These are phyloP conservation scores for Vanilla planifolia DNA, from an alignment of 106 monocot species.

Conservation along the genomic window DNA sequence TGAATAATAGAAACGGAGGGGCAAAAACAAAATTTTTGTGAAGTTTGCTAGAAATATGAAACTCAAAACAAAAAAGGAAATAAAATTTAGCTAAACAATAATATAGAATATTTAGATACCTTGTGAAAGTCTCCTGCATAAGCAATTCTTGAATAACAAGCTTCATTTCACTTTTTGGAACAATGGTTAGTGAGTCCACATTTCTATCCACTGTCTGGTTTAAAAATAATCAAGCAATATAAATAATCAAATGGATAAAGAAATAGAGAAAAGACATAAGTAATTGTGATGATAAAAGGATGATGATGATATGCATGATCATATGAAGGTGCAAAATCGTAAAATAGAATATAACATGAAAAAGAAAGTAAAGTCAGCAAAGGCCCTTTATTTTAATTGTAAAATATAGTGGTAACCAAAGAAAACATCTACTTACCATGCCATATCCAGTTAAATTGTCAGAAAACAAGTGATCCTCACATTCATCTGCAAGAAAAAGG, in stretches of 20 bases:
- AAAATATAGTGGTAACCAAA: background rate
- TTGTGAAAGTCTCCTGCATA: slow-evolving; percentile 66
- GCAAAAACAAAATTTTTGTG: background rate
- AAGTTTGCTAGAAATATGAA: background rate
- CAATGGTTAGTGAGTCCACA: slow-evolving; percentile 19
- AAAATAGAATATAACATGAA: background rate
- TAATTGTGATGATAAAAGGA: background rate
- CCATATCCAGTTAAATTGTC: background rate
- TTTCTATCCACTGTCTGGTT: slow-evolving; percentile 12
- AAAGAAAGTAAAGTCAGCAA: background rate
- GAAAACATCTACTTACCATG: background rate
- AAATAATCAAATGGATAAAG: too few relatives aligned
- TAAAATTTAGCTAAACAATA: background rate
- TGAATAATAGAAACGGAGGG: background rate
- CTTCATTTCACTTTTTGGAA: slow-evolving; percentile 36
- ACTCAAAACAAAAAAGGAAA: slow-evolving; percentile 3
- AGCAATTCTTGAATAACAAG: slow-evolving; percentile 55
- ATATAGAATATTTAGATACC: slow-evolving; percentile 30
- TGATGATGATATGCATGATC: background rate
- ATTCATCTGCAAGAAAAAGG: slow-evolving; percentile 3
- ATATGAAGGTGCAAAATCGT: too few relatives aligned
- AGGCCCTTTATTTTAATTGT: too few relatives aligned
- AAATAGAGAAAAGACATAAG: background rate
- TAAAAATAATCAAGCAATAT: background rate
- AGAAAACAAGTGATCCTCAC: background rate